Conservation (phyloP, 108 stramenopile species). For the Cyclotella kingstonii region DNA sequence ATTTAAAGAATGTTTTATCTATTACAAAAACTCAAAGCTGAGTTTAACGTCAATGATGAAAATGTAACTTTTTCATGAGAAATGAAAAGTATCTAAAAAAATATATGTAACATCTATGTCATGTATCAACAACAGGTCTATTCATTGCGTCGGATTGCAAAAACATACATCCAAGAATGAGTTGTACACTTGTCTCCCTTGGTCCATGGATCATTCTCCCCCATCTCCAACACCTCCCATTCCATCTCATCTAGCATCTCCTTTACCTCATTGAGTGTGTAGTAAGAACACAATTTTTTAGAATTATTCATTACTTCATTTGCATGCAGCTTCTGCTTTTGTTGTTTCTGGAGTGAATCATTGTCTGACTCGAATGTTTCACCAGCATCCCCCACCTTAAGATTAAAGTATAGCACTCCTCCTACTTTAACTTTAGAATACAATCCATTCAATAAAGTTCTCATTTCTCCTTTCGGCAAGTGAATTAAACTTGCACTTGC, state of each 20-base stretch:
- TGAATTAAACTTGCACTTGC: constrained; percentile 23
- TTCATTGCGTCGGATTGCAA: constrained; percentile 14
- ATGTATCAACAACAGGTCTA: too few species aligned
- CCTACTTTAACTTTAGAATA: constrained; percentile 19
- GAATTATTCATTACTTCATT: neutral
- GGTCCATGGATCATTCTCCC: constrained; percentile 7
- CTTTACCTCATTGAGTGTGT: constrained; percentile 11
- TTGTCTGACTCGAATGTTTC: constrained; percentile 24
- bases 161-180: constrained; percentile 21
- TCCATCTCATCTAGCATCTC: constrained; percentile 10
- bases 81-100: too few species aligned
- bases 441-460: neutral
- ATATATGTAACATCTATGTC: too few species aligned
- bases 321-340: neutral
- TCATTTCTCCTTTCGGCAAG: constrained; percentile 19
- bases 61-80: too few species aligned
- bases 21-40: too few species aligned
- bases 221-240: constrained; percentile 29
- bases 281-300: constrained; percentile 26
- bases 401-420: constrained; percentile 23
- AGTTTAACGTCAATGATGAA: too few species aligned
- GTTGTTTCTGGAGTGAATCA: constrained; percentile 2
- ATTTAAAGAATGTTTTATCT: too few species aligned
- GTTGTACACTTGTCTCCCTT: constrained; percentile 4
- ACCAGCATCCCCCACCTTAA: constrained; percentile 13